Percentiles rank a stretch among this genome's conserved stretches.
Conservation (phyloP, 768 basidiomycete species). For the Sutorius australiensis region DNA sequence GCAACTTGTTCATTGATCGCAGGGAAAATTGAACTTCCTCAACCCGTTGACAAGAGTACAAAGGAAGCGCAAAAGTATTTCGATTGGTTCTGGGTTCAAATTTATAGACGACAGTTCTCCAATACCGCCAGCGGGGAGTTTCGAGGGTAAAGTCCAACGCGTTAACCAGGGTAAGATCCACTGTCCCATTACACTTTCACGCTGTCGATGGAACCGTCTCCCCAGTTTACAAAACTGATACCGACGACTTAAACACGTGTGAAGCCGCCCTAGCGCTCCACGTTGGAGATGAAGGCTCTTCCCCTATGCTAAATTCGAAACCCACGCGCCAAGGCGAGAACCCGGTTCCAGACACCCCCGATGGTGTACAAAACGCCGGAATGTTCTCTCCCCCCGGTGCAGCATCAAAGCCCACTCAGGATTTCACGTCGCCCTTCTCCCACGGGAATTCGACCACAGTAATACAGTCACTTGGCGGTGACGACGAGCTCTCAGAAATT, state of each 20-base stretch:
- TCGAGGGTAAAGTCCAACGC: conserved; percentile 33
- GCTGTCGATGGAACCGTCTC: background rate
- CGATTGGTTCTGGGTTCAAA: conserved; percentile 25
- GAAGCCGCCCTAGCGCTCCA: background rate
- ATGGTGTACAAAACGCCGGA: background rate
- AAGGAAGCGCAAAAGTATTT: conserved; percentile 21
- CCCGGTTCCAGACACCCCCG: background rate
- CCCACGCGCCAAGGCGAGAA: background rate
- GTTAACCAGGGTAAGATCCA: conserved; percentile 25
- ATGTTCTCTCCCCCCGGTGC: background rate
- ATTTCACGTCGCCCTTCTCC: background rate
- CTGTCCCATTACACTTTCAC: background rate
- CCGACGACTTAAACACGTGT: conserved; percentile 15
- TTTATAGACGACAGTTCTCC: conserved; percentile 23
- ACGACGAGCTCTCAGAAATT: conserved; percentile 32
- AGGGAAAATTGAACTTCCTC: conserved; percentile 32
- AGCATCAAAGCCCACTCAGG: background rate
- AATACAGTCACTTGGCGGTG: conserved; percentile 10
- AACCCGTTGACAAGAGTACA: conserved; percentile 13
- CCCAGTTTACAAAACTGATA: conserved; percentile 28
- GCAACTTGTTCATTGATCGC: conserved; percentile 1
- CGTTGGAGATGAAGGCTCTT: background rate
- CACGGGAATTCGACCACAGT: background rate
- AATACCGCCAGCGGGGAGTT: conserved; percentile 21
- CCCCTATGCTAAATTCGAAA: background rate